Evolutionary conservation across 768 basidiomycete genomes (phyloP).

Genomic region (Albatrellus ellisii): DNA sequence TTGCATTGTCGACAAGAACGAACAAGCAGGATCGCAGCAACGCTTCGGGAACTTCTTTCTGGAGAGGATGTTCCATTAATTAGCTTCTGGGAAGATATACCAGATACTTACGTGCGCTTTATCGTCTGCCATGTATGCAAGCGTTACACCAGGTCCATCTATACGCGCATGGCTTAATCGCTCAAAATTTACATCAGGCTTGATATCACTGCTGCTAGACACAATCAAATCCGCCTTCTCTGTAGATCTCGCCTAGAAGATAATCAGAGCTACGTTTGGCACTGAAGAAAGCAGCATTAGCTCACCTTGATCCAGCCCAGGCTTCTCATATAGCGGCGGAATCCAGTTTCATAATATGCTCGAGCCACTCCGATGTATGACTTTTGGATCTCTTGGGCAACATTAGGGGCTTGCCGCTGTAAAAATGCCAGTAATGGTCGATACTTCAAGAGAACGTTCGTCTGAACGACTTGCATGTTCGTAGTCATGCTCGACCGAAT

Average conservation of each 20-base stretch:
- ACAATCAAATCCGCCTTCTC: slow-evolving; percentile 65
- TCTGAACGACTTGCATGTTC: slow-evolving; percentile 89
- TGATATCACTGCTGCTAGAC: slow-evolving; percentile 26
- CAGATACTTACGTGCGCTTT: slow-evolving; percentile 57
- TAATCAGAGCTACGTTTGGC: not conserved
- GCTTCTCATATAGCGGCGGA: slow-evolving; percentile 78
- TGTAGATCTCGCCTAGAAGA: slow-evolving; percentile 40
- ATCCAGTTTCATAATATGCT: slow-evolving; percentile 92
- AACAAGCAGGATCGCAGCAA: slow-evolving; percentile 76
- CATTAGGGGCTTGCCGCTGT: slow-evolving; percentile 64
- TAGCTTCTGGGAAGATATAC: not conserved
- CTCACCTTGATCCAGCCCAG: slow-evolving; percentile 66
- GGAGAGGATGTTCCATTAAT: slow-evolving; percentile 4
- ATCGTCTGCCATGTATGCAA: slow-evolving; percentile 85
- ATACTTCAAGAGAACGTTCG: slow-evolving; percentile 76
- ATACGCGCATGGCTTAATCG: slow-evolving; percentile 58
- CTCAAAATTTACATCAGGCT: slow-evolving; percentile 30
- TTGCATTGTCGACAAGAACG: slow-evolving; percentile 91
- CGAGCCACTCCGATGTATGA: slow-evolving; percentile 76
- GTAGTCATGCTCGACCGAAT: slow-evolving; percentile 76
- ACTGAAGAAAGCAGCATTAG: not conserved
- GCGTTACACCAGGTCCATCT: slow-evolving; percentile 67
- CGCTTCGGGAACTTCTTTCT: slow-evolving; percentile 79
- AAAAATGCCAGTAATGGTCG: slow-evolving; percentile 74
- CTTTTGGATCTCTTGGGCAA: slow-evolving; percentile 80